Evolutionary conservation across 2,329 filamentous ascomycete genomes (phyloP).

Genomic region (Aspergillus spinulosporus): DNA sequence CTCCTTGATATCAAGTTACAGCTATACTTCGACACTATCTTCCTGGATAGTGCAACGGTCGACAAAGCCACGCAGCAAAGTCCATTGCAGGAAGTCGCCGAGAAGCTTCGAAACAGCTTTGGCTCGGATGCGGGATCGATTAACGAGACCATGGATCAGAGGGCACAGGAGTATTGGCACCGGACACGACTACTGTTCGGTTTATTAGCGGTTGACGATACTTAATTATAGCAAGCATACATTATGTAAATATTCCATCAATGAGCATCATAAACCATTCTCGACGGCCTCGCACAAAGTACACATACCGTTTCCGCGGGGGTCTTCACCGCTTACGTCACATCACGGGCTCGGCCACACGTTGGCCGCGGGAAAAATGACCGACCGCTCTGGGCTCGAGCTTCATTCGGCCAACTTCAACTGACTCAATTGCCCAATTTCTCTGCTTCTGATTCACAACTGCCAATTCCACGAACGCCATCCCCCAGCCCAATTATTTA

Average conservation of each 20-base stretch:
- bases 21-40: conserved; percentile 40
- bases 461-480: background rate
- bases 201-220: conserved; percentile 55
- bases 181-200: conserved; percentile 80
- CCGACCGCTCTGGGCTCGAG: conserved; percentile 1
- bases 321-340: conserved; percentile 31
- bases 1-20: conserved; percentile 39
- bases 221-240: background rate
- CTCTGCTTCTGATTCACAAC: conserved; percentile 4
- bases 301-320: conserved; percentile 20
- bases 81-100: conserved; percentile 50
- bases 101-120: conserved; percentile 48
- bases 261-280: background rate
- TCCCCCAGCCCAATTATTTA: conserved; percentile 9
- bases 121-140: conserved; percentile 49
- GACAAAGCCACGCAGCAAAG: conserved; percentile 14
- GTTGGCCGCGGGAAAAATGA: conserved; percentile 30
- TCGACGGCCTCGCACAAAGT: background rate
- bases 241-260: conserved; percentile 10
- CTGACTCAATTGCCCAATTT: background rate
- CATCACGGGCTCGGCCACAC: conserved; percentile 23
- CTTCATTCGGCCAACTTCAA: conserved; percentile 12
- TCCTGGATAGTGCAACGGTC: conserved; percentile 33
- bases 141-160: conserved; percentile 59
- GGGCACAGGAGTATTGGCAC: conserved; percentile 76